Base-by-base conservation (phyloP, 2,329 filamentous ascomycete species). In the Westerdykella sp. region DNA sequence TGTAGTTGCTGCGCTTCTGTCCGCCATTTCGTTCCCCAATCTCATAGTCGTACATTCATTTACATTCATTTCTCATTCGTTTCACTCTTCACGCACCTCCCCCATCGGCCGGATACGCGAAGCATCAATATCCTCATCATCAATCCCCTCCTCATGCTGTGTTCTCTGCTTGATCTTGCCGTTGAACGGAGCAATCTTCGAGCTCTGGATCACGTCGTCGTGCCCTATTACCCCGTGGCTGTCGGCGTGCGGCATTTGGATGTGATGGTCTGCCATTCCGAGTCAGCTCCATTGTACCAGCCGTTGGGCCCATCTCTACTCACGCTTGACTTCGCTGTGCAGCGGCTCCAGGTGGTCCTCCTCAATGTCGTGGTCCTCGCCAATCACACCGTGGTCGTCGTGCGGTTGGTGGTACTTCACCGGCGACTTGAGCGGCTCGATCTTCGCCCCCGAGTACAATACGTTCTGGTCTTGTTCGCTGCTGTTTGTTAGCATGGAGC, bases 141-240 rank as follows among this genome's bases (percentile, higher is more conserved):
- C 56, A 7, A 58, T 43, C 1, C 55, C 55, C 16, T 43, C 14
- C 15, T 22, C 34, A 30, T 37, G 34, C 25, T 21, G 21, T 23
- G 14, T 34, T 12, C 25, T 13, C 32, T 23, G 37, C 22, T 45
- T 34, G n/a, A 22, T 34, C 36, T 42, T 46, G 42, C 44, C 40
- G 5, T 44, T 49, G 18, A 57, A 41, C 16, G 55, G 56, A n/a
- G 46, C 51, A 38, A 59, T 51, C 49, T 59, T 59, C 36, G 49
- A 30, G 7, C 48, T 46, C 25, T 50, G 31, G 30, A 60, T 40
- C 51, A 62, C 28, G 21, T 64, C 42, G 41, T 56, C 42, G 46
- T 51, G 28, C 43, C 60, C 30, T 43, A 62, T 37, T 48, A 58
- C 41, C 25, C 51, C 56, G 35, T 53, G 51, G 23, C 34, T 47